Percentiles rank a stretch among this genome's conserved stretches.
These are phyloP conservation scores for Aspergillus indologenus DNA, from an alignment of 495 filamentous ascomycete genomes.

Conservation along the genomic window DNA sequence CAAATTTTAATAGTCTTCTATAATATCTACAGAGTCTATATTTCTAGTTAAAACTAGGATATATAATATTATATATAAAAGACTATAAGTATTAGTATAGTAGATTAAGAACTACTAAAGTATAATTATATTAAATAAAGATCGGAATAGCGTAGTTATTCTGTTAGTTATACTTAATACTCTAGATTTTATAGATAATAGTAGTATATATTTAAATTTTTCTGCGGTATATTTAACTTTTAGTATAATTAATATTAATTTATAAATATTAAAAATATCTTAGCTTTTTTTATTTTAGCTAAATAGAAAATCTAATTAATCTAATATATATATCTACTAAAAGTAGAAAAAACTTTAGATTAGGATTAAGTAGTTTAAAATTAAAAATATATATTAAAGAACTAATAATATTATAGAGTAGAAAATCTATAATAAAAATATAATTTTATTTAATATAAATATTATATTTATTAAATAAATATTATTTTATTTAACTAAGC, in stretches of 20 bases:
- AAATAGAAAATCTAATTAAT: neutral
- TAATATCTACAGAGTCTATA: too few relatives aligned
- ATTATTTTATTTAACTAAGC: neutral
- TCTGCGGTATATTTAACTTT: conserved; percentile 2
- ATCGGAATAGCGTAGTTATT: neutral
- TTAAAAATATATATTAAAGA: neutral
- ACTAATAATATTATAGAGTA: neutral
- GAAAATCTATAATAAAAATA: neutral
- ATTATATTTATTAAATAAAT: neutral
- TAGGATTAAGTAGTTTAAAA: neutral
- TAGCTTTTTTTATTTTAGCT: neutral
- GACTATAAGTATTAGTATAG: neutral
- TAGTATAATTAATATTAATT: neutral
- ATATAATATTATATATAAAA: too few relatives aligned
- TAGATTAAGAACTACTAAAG: neutral
- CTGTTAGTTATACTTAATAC: neutral
- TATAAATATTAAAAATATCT: neutral
- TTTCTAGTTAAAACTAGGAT: too few relatives aligned
- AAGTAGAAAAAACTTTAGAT: neutral
- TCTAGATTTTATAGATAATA: conserved; percentile 2
- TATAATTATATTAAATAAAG: neutral
- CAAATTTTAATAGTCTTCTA: too few relatives aligned
- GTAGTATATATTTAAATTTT: neutral
- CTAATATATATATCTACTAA: neutral
- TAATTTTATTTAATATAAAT: neutral